Base-by-base conservation (phyloP, 2,329 filamentous ascomycete genomes). In the Penicillium paneum region DNA sequence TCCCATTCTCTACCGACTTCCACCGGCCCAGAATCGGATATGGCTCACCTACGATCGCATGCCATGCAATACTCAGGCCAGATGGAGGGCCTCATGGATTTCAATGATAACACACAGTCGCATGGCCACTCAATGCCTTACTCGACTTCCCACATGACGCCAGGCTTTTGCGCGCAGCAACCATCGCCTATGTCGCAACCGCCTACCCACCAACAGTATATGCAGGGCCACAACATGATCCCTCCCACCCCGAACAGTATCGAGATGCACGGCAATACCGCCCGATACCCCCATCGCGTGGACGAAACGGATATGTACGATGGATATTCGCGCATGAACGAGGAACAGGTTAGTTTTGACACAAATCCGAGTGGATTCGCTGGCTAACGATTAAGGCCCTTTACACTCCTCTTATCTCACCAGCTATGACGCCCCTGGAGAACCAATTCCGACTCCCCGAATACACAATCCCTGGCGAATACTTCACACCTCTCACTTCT, bases 401-500 rank as follows among this genome's bases (percentile, higher is more conserved):
- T 12, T 80, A 79, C 62, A 80, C 78, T 8, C 78, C 78, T 19
- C 70, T 79, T 36, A 71, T 80, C 28, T 80, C 78, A 45, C 78
- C 78, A 11, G 78, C 78, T 24, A 78, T 79, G 71, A 79, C 78
- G 8, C 78, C 78, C 3, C 64, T 79, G 54, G 77, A 79, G 57
- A 71, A 71, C 31, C 74, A 77, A 60, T 77, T 78, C 50, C 71
- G 73, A 49, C 67, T 79, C 38, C 73, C 76, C 10, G 76, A 79
- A 58, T 80, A 78, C 60, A 72, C 76, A 10, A 73, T 76, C 24
- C 75, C 76, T 10, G 74, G 76, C 44, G 77, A 79, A 62, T 77
- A 78, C 61, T 79, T 80, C 58, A 80, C 76, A 24, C 78, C 78
- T 24, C 69, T 80, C 32, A 79, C 76, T 1, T 80, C 78, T 10